These are phyloP conservation scores for Syzygium aromaticum DNA, from an alignment of 345 rosid genomes.

Conservation along the genomic window DNA sequence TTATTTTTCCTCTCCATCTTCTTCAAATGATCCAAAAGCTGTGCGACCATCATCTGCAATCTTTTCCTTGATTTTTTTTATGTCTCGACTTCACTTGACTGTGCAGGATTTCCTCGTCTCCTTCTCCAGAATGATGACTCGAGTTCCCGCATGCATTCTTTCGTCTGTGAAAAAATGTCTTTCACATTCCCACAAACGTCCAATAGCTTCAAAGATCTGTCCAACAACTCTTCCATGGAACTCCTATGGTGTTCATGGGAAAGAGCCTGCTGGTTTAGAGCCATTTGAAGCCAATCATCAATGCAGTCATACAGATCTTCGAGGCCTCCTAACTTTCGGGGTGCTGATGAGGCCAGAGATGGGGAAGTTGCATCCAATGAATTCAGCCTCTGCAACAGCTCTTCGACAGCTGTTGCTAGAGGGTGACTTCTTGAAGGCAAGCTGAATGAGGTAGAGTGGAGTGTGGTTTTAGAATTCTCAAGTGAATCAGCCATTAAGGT, in stretches of 20 bases:
- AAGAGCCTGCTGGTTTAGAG: slow-evolving; percentile 3
- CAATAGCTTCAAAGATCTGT: slow-evolving; percentile 10
- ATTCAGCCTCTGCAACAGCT: slow-evolving; percentile 5
- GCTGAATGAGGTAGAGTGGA: slow-evolving; percentile 16
- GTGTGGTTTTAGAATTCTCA: slow-evolving; percentile 1
- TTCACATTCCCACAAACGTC: background rate
- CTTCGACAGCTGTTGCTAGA: background rate
- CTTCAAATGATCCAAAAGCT: background rate
- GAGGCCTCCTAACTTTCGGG: slow-evolving; percentile 6
- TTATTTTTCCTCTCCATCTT: background rate
- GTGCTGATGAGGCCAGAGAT: background rate
- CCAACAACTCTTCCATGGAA: slow-evolving; percentile 3
- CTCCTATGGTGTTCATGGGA: background rate
- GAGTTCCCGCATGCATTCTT: background rate
- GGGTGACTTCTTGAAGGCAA: slow-evolving; percentile 27
- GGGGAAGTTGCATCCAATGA: slow-evolving; percentile 1
- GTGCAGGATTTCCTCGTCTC: background rate
- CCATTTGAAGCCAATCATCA: slow-evolving; percentile 10
- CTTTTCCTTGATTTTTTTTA: background rate
- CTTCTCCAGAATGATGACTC: background rate
- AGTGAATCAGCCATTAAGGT: background rate
- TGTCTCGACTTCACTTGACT: background rate
- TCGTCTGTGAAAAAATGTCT: background rate
- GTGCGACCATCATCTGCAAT: background rate
- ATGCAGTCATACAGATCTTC: slow-evolving; percentile 4